These are phyloP conservation scores for Eustoma russellianum DNA, from an alignment of 257 asterid genomes.

Conservation along the genomic window DNA sequence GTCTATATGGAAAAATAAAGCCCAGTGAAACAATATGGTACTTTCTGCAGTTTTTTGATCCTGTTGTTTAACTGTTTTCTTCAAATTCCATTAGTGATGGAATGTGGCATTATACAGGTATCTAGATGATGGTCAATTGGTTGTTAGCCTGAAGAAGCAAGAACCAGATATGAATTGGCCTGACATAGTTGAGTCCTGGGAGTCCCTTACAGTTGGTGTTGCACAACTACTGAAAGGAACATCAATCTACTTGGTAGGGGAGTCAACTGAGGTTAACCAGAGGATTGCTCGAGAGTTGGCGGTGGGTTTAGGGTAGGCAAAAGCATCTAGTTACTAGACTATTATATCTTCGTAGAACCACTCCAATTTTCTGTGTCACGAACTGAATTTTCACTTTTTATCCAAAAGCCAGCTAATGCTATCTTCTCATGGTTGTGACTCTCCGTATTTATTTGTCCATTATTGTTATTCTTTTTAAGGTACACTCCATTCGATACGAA, in stretches of 20 bases:
- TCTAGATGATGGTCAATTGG: constrained; percentile 73
- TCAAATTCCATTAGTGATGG: background rate
- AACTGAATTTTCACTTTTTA: no score
- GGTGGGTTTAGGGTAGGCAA: constrained; percentile 72
- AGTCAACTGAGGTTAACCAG: constrained; percentile 75
- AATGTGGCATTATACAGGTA: constrained; percentile 43
- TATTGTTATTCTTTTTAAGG: constrained; percentile 30
- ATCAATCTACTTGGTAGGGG: constrained; percentile 78
- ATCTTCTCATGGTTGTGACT: constrained; percentile 1
- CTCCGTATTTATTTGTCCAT: constrained; percentile 2
- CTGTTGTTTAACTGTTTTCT: background rate
- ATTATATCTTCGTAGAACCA: no score
- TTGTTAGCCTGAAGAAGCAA: constrained; percentile 79
- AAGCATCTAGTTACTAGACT: no score
- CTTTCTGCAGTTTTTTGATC: constrained; percentile 1
- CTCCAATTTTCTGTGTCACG: no score
- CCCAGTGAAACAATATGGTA: constrained; percentile 95
- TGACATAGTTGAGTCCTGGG: constrained; percentile 93
- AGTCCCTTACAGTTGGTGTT: constrained; percentile 68
- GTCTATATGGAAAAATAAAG: constrained; percentile 67
- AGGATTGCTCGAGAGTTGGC: constrained; percentile 83
- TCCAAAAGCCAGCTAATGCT: background rate
- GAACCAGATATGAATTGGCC: constrained; percentile 81
- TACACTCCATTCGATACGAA: constrained; percentile 73
- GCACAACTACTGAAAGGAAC: constrained; percentile 69